Evolutionary conservation across 2,329 filamentous ascomycete species (phyloP), one percentile per base, ranked within the genome.

Genomic region (Botrytis porri): DNA sequence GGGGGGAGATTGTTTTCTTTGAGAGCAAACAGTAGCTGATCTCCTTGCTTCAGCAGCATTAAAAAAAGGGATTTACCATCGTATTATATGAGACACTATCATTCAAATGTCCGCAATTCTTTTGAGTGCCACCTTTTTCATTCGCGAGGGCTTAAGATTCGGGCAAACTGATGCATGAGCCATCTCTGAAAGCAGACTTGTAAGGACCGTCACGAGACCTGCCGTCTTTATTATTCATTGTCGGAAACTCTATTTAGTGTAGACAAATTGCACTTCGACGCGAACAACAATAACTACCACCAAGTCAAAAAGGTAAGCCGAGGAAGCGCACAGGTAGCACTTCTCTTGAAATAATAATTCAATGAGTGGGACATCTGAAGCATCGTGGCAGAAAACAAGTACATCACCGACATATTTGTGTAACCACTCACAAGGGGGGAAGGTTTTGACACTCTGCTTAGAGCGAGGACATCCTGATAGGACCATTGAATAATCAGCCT

Each of bases 241-340:
- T n/a, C 12, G n/a, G 51, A 29, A 54, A 18, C n/a, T 57, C n/a
- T 57, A 18, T 25, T 8, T 16, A 16, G n/a, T 29, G 25, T 29
- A 1, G 10, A 45, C 0, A 20, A 32, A 22, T 22, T 45, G n/a
- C 1, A 9, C 16, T 22, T n/a, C 2, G 8, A 32, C 2, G 4
- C 25, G 14, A 29, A 16, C 12, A 62, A 32, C 2, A 8, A 22
- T 3, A 37, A 54, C 7, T 4, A 16, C 25, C 7, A 7, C 22
- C 43, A 37, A 29, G 29, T 9, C 1, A 6, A 20, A 51, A 37
- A n/a, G 3, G 1, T n/a, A 7, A 22, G 22, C 45, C 35, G 16
- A 10, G 16, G 25, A 66, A 51, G 45, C 5, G 22, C 18, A 51
- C 25, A 51, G 20, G 5, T 20, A 22, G n/a, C 14, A 57, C 18